Percentiles rank a stretch among this genome's conserved stretches.
These are phyloP conservation scores for Fistulifera solaris DNA, from an alignment of 108 stramenopile genomes.

Conservation along the genomic window DNA sequence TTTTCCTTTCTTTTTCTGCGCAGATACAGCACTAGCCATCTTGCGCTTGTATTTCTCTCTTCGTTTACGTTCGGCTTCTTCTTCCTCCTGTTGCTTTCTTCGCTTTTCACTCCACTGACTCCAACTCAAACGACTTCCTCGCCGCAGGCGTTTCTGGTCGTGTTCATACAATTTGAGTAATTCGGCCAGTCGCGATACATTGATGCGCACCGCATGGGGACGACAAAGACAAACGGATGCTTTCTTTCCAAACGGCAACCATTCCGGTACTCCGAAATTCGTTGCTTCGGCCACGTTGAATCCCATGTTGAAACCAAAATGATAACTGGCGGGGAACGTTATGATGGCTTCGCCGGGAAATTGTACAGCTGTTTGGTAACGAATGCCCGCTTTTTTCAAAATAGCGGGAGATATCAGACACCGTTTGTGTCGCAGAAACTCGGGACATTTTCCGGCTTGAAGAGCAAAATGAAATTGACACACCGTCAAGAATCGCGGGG, in stretches of 20 bases:
- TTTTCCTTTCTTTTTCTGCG: slow-evolving; percentile 1
- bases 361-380: slow-evolving; percentile 87
- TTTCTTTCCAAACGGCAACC: slow-evolving; percentile 73
- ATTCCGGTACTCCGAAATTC: slow-evolving; percentile 88
- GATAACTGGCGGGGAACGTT: slow-evolving; percentile 93
- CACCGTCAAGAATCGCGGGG: slow-evolving; percentile 75
- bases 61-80: not conserved
- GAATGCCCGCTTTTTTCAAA: slow-evolving; percentile 86
- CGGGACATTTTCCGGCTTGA: slow-evolving; percentile 53
- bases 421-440: slow-evolving; percentile 96
- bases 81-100: slow-evolving; percentile 9
- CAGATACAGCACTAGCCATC: too few species aligned
- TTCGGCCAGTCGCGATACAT: slow-evolving; percentile 71
- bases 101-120: slow-evolving; percentile 19
- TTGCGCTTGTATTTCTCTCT: too few species aligned
- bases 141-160: slow-evolving; percentile 31
- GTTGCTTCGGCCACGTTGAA: slow-evolving; percentile 97
- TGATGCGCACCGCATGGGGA: slow-evolving; percentile 86
- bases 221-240: slow-evolving; percentile 88
- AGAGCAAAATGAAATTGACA: slow-evolving; percentile 69
- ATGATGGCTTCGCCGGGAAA: slow-evolving; percentile 94
- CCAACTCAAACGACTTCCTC: slow-evolving; percentile 26
- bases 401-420: slow-evolving; percentile 78
- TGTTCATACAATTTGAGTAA: slow-evolving; percentile 62
- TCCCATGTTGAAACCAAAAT: slow-evolving; percentile 97